Evolutionary conservation across 345 rosid species (phyloP).

Genomic region (Geranium rotundifolium): DNA sequence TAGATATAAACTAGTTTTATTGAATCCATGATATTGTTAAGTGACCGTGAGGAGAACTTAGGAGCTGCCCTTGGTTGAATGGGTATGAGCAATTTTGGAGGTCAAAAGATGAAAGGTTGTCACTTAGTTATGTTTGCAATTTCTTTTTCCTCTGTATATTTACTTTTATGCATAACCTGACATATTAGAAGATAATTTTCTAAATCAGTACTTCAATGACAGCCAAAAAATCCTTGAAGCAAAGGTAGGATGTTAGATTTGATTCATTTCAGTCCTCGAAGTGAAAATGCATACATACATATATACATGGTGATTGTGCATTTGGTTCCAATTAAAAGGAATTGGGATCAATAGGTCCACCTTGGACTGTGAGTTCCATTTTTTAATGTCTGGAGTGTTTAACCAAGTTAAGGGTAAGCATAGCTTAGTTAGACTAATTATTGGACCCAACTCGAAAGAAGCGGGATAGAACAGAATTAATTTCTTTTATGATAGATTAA

Average conservation of each 20-base stretch:
- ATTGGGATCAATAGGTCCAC: neutral
- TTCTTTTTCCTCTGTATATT: neutral
- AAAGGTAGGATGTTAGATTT: slow-evolving; percentile 25
- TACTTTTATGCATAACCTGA: neutral
- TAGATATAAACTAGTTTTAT: slow-evolving; percentile 3
- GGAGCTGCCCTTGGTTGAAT: slow-evolving; percentile 70
- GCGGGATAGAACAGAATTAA: too few species aligned
- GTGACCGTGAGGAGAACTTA: slow-evolving; percentile 68
- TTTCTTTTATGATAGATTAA: too few species aligned
- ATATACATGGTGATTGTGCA: neutral
- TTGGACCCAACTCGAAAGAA: too few species aligned
- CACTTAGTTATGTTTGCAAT: slow-evolving; percentile 5
- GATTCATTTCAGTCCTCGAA: neutral
- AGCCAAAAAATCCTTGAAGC: slow-evolving; percentile 57
- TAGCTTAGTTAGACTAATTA: too few species aligned
- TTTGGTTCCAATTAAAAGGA: neutral
- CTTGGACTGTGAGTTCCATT: neutral
- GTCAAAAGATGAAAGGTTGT: slow-evolving; percentile 21
- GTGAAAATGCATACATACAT: neutral
- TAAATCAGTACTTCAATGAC: slow-evolving; percentile 75
- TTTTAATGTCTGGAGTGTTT: neutral
- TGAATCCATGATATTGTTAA: slow-evolving; percentile 1
- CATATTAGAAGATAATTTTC: slow-evolving; percentile 70
- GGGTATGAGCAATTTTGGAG: slow-evolving; percentile 69
- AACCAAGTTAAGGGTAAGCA: too few species aligned